Evolutionary conservation across 441 rosid species (phyloP), one percentile per base, ranked within the genome.

Genomic region (Francoa sonchifolia): DNA sequence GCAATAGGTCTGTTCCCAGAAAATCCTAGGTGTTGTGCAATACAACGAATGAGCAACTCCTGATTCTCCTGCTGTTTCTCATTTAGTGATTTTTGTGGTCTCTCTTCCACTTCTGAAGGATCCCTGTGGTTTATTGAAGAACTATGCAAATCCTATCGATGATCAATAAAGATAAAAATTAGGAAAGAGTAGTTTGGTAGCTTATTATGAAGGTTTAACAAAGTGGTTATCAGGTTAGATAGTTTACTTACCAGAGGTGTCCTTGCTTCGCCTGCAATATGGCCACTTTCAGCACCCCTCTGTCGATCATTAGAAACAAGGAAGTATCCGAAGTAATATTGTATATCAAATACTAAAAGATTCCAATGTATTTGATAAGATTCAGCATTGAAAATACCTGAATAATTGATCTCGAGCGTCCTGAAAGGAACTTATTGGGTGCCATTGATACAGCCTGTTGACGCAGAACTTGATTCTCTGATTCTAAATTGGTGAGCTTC

Each of bases 21-120:
- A 57, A 81, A 92, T 4, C 99, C 95, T 18, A 87, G 62, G 50
- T 72, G 95, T 47, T 92, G 99, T 19, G 84, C 82, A 13, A 86
- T 68, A 60, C 96, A 83, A 25, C 96, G 88, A 64, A 92, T 87
- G 44, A 92, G 95, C 63, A 87, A 66, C 48, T 92, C 99, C 62
- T 83, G 95, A 46, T 87, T 83, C 66, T 87, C 99, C 66, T 86
- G 99, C 52, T 92, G 99, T 57, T 92, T 92, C 71, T 86, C 99
- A 35, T 92, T 92, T 33, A 92, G 65, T 27, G 96, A 61, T 57
- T 92, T 92, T 32, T 92, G 99, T 12, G 96, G 99, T 50, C 63
- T 86, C 36, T 74, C 99, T 12, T 83, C 99, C 34, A 69, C 65
- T 72, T 85, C 96, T 0, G 68, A 55, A 21, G 42, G 48, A 14